phyloP scores from a whole-genome alignment of 306 rosid species.

The Inga leiocalycina region DNA sequence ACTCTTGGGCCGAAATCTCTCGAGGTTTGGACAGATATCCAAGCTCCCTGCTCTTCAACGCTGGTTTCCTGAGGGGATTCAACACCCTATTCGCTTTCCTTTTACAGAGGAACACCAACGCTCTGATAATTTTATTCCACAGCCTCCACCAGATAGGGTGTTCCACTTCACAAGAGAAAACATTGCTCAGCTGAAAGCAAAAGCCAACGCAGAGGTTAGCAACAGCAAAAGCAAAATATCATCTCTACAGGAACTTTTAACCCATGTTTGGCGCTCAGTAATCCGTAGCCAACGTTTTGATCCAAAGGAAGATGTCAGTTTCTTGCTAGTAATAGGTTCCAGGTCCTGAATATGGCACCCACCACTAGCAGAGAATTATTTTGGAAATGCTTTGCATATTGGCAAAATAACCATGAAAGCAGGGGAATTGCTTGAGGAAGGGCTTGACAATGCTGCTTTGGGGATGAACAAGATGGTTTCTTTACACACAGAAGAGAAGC shows the following conservation, averaged over 20 bases:
- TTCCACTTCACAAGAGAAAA: constrained; percentile 39
- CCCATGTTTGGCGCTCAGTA: constrained; percentile 44
- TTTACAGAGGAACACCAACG: neutral
- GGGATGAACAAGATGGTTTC: constrained; percentile 42
- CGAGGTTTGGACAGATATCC: neutral
- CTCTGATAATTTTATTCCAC: neutral
- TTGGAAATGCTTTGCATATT: neutral
- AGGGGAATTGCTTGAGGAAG: constrained; percentile 34
- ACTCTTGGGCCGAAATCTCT: constrained; percentile 41
- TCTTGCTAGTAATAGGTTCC: neutral
- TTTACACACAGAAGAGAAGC: constrained; percentile 24
- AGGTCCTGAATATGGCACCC: constrained; percentile 22
- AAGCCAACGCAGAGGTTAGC: constrained; percentile 38
- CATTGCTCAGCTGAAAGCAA: constrained; percentile 39
- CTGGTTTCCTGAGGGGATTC: neutral
- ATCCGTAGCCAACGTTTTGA: constrained; percentile 12
- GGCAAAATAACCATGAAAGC: neutral
- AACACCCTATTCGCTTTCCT: constrained; percentile 17
- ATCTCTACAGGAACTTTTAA: constrained; percentile 48
- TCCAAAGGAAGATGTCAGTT: constrained; percentile 12
- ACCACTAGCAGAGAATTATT: neutral
- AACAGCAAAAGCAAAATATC: constrained; percentile 32
- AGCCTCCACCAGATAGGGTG: neutral
- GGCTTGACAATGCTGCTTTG: constrained; percentile 41
- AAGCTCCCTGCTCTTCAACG: neutral